Conservation (phyloP, 2,329 filamentous ascomycete genomes). For the Hypoxylon sp. region DNA sequence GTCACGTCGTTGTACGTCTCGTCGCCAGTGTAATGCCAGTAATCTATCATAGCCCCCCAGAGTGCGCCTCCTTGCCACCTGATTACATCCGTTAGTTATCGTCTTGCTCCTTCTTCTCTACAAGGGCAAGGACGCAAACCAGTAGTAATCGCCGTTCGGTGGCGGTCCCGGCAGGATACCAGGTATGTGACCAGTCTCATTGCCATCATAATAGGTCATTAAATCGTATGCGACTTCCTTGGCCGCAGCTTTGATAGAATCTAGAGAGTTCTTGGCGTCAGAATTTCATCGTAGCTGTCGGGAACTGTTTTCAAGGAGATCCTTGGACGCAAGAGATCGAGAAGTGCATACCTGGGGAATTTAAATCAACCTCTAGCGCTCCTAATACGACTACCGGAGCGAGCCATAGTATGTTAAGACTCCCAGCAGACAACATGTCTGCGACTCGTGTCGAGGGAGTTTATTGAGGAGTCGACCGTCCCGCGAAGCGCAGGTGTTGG, state of each 20-base stretch:
- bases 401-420: conserved; percentile 44
- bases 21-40: conserved; percentile 69
- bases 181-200: conserved; percentile 60
- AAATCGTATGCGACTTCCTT: conserved; percentile 49
- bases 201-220: conserved; percentile 48
- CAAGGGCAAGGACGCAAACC: conserved; percentile 38
- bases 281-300: background rate
- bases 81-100: conserved; percentile 16
- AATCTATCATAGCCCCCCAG: conserved; percentile 67
- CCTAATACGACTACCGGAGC: conserved; percentile 46
- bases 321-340: background rate
- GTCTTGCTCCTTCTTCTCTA: background rate
- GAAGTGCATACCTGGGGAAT: conserved; percentile 44
- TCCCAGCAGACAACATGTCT: conserved; percentile 40
- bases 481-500: conserved; percentile 7
- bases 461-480: conserved; percentile 8
- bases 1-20: conserved; percentile 62
- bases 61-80: conserved; percentile 70
- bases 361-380: conserved; percentile 49
- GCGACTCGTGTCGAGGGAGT: conserved; percentile 10
- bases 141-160: conserved; percentile 49
- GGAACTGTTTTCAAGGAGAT: background rate
- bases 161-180: conserved; percentile 50
- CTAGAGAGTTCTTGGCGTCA: conserved; percentile 29
- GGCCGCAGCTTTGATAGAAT: conserved; percentile 49